Evolutionary conservation across 2,329 filamentous ascomycete species (phyloP).

Genomic region (Phialocephala sp.): DNA sequence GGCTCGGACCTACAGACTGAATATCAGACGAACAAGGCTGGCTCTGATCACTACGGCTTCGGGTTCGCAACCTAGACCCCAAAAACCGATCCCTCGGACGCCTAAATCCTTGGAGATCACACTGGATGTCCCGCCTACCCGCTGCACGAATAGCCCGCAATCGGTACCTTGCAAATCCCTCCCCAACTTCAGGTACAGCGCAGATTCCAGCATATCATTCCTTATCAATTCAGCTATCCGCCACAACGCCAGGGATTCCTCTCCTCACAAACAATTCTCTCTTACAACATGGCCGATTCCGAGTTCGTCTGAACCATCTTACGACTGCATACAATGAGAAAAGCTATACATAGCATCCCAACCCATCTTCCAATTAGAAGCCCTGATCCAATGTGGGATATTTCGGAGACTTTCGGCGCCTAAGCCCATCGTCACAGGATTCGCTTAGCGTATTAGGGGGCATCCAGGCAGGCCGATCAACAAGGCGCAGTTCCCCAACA

Average conservation of each 20-base stretch:
- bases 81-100: not conserved
- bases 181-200: not conserved
- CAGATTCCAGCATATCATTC: not conserved
- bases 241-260: not conserved
- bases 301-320: not conserved
- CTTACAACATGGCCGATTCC: not conserved
- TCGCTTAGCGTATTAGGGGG: not conserved
- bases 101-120: not conserved
- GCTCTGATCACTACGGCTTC: not conserved
- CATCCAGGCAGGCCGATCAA: not conserved
- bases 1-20: not conserved
- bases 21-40: not conserved
- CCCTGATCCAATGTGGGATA: not conserved
- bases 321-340: not conserved
- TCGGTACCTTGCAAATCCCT: not conserved
- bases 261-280: not conserved
- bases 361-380: not conserved
- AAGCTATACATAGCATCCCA: conserved; percentile 6
- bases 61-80: not conserved
- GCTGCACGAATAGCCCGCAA: not conserved
- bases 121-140: not conserved
- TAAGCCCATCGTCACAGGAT: too few species aligned
- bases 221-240: not conserved
- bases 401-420: conserved; percentile 9
- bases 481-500: conserved; percentile 2